These are phyloP conservation scores for Aspergillus tamarii DNA, from an alignment of 2,329 filamentous ascomycete species.

Conservation along the genomic window DNA sequence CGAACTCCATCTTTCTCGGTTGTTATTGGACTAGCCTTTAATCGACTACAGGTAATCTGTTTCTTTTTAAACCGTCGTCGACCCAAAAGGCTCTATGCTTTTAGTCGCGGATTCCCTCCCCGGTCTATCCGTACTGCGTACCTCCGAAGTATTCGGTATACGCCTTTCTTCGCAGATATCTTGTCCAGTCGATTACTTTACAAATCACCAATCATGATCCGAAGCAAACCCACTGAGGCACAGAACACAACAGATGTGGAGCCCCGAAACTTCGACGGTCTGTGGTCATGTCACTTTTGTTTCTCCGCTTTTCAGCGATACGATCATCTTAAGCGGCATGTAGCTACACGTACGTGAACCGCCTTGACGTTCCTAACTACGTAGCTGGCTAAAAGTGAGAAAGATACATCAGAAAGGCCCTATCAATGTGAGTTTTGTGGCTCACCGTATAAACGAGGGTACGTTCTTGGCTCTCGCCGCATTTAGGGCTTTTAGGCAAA, in stretches of 20 bases:
- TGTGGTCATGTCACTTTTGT: constrained; percentile 31
- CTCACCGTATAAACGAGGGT: constrained; percentile 31
- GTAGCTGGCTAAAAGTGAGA: neutral
- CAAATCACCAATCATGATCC: neutral
- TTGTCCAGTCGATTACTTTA: neutral
- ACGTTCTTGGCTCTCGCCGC: constrained; percentile 11
- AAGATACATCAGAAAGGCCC: constrained; percentile 25
- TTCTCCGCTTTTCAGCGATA: constrained; percentile 28
- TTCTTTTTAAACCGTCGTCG: no score
- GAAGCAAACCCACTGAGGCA: neutral
- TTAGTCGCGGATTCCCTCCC: neutral
- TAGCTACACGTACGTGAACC: constrained; percentile 25
- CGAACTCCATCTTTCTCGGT: no score
- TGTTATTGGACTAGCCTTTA: no score
- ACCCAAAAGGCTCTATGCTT: neutral
- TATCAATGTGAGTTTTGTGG: constrained; percentile 30
- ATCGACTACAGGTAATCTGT: no score
- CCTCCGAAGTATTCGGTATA: no score
- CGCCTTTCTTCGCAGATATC: neutral
- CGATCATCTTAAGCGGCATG: constrained; percentile 33
- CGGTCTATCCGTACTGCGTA: neutral
- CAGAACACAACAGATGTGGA: neutral
- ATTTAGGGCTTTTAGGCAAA: neutral
- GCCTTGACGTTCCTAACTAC: neutral
- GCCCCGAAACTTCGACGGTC: neutral